phyloP scores from a whole-genome alignment of 495 filamentous ascomycete species.

The Neurospora africana region DNA sequence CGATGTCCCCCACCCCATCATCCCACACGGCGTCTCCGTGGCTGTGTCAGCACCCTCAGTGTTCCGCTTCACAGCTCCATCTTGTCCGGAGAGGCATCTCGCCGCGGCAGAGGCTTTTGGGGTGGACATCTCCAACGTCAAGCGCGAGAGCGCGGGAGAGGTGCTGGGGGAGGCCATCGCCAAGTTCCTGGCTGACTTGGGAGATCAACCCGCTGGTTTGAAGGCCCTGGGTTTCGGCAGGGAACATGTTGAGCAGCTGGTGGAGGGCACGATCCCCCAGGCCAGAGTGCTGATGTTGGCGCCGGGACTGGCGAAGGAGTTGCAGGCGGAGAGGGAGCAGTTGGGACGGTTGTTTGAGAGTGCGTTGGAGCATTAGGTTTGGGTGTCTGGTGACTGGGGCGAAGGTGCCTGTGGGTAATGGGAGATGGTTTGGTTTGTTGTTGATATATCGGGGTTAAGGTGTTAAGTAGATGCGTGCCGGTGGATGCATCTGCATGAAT shows the following conservation, averaged over 20 bases:
- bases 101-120: constrained; percentile 85
- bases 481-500: not conserved
- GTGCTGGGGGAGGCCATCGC: constrained; percentile 72
- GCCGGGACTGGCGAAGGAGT: constrained; percentile 62
- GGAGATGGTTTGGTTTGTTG: not conserved
- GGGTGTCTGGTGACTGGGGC: not conserved
- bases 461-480: not conserved
- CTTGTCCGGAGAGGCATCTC: constrained; percentile 84
- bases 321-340: constrained; percentile 50
- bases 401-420: not conserved
- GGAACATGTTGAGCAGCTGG: constrained; percentile 65
- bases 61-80: constrained; percentile 83
- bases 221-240: constrained; percentile 69
- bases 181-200: constrained; percentile 68
- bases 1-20: constrained; percentile 59
- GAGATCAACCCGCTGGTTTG: constrained; percentile 82
- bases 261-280: constrained; percentile 93
- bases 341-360: constrained; percentile 41
- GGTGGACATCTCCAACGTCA: constrained; percentile 75
- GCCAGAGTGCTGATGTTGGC: constrained; percentile 83
- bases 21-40: constrained; percentile 91
- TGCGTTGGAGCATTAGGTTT: constrained; percentile 30
- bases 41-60: constrained; percentile 91
- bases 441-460: not conserved
- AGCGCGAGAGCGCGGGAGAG: constrained; percentile 76